Base-by-base conservation (phyloP, 1,284 basidiomycete species). In the Paramarasmius palmivorus region DNA sequence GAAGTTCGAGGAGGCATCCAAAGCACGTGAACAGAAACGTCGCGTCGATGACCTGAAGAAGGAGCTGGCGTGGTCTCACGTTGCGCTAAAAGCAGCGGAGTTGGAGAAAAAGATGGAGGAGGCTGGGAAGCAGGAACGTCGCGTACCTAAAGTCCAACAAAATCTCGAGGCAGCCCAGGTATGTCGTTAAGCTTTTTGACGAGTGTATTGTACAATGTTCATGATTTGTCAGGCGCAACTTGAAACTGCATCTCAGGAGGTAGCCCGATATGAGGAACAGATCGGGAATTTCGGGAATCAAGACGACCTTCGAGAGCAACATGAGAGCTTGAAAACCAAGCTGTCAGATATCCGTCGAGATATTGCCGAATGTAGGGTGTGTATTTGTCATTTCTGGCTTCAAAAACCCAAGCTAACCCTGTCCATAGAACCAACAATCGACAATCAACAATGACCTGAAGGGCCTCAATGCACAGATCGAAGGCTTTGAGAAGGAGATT, bases 21-120 rank as follows among this genome's bases (percentile, higher is more conserved):
- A 86, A 59, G 92, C 90, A 7, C 75, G 84, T 2, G 82, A 88
- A 58, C 86, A 91, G 62, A 79, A 85, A 61, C 73, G 82, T 59
- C 88, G 83, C 65, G 77, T 82, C 4, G 81, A 86, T 37, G 81
- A 84, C 17, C 73, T 95, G 48, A 89, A 91, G 73, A 84, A 85
- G 59, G 90, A 95, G 68, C 71, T 93, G 9, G 93, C 92, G 0
- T 98, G 96, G 96, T 82, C 92, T 7, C 90, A 92, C 63, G 93
- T 98, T 12, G 78, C 77, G 2, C 75, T 75, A 12, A 94, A 93
- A 64, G 79, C 92, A 64, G 69, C 74, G 40, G 92, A 90, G 65
- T 65, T 90, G 67, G 69, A 70, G 39, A 61, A 61, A 35, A 81
- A 83, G 59, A 59, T 80, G n/a, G 71, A 73, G 36, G 82, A 83